Conservation (phyloP, 768 basidiomycete species). For the Mycena pura region DNA sequence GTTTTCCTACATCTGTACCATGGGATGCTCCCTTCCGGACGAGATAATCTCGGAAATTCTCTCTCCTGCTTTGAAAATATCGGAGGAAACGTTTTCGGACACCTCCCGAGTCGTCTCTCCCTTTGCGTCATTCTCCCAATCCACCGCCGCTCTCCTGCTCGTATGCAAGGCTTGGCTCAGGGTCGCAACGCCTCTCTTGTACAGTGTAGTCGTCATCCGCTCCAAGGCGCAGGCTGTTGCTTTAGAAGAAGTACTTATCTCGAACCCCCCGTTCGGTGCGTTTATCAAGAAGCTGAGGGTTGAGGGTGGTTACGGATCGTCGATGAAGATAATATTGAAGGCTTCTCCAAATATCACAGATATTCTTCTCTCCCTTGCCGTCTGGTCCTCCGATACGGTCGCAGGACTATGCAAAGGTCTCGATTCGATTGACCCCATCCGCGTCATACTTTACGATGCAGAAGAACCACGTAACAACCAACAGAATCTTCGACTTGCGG, state of each 20-base stretch:
- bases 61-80: constrained; percentile 4
- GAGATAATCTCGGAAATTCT: constrained; percentile 19
- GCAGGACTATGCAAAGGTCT: constrained; percentile 15
- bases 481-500: not conserved
- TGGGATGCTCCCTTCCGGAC: constrained; percentile 16
- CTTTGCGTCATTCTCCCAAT: not conserved
- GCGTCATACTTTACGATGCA: constrained; percentile 6
- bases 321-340: constrained; percentile 13
- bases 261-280: constrained; percentile 22
- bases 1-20: too few species aligned
- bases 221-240: constrained; percentile 30
- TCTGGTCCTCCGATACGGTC: not conserved
- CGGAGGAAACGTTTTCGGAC: constrained; percentile 10
- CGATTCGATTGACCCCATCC: not conserved
- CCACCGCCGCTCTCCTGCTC: constrained; percentile 7
- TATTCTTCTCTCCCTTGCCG: not conserved
- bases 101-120: not conserved
- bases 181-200: constrained; percentile 32
- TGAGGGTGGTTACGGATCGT: constrained; percentile 28
- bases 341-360: constrained; percentile 15
- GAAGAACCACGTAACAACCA: not conserved
- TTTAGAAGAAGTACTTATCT: constrained; percentile 22
- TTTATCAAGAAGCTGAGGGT: constrained; percentile 35
- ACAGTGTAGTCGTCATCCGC: constrained; percentile 32
- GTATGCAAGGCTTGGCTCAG: constrained; percentile 23